These are phyloP conservation scores for Articulospora tetracladia DNA, from an alignment of 495 filamentous ascomycete species.

Conservation along the genomic window DNA sequence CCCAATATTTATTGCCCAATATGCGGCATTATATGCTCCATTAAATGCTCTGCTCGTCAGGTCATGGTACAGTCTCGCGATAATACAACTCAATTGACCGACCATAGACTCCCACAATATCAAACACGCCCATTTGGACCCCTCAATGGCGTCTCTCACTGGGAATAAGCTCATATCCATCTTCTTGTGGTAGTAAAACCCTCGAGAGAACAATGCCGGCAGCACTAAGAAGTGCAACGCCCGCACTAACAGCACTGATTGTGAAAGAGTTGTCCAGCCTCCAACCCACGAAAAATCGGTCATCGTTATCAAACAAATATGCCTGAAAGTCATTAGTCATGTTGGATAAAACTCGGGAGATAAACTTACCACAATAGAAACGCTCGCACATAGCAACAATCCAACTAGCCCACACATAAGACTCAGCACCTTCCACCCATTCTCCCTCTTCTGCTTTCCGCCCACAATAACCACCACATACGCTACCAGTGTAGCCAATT, in stretches of 20 bases:
- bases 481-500: constrained; percentile 69
- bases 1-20: too few relatives aligned
- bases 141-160: constrained; percentile 17
- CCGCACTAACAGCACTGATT: constrained; percentile 72
- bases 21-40: too few relatives aligned
- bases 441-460: constrained; percentile 69
- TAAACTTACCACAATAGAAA: constrained; percentile 73
- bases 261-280: constrained; percentile 72
- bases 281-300: constrained; percentile 85
- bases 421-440: constrained; percentile 73
- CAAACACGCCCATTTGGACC: not conserved
- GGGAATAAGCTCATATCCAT: constrained; percentile 68
- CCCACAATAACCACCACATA: constrained; percentile 72
- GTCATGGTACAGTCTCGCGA: too few relatives aligned
- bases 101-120: not conserved
- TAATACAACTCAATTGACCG: not conserved
- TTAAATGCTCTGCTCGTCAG: too few relatives aligned
- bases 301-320: constrained; percentile 80
- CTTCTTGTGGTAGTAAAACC: constrained; percentile 69
- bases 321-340: constrained; percentile 44
- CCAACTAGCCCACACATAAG: constrained; percentile 58
- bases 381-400: constrained; percentile 59
- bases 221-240: constrained; percentile 56
- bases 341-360: not conserved
- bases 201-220: constrained; percentile 59